Evolutionary conservation across 75 land plant genomes (phyloP), one percentile per base, ranked within the genome.

Genomic region (Ceratopteris richardii): DNA sequence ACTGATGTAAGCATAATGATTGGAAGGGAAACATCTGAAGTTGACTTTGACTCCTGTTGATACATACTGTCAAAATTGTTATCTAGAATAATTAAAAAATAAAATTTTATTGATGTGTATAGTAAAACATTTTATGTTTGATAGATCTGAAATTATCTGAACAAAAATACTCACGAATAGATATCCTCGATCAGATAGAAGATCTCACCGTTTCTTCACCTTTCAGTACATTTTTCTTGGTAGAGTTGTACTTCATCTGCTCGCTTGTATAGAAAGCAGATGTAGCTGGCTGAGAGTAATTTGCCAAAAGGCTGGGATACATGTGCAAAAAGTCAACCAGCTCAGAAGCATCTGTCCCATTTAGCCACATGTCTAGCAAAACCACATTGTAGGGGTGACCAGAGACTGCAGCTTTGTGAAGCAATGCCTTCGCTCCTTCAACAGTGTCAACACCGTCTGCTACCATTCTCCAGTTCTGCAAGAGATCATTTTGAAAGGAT

Each of bases 1-100:
- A 71, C 55, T 1, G 74, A 71, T 37, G 74, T 71, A 36, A 71
- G 68, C 62, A 71, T 71, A 12, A 71, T 58, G 39, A 71, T 41
- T 10, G 68, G 51, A 43, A 50, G 62, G 19, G 64, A 14, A 4
- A 3, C 54, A 52, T 26, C 25, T 46, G 50, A 14, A 18, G 3
- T n/a, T 46, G 42, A 9, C 9, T 14, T 40, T 40, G 42, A 40
- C 42, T 10, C 42, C 9, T 40, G 14, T 14, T 10, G 42, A 40
- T 40, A 40, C 42, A 40, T 40, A 40, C 42, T 14, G 42, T 10
- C 9, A 14, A 14, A 14, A 10, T 40, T 40, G 42, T 40, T 10
- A 40, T 40, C 13, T 14, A 9, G 14, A 40, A 40, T 40, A 40
- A 40, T 14, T 14, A 40, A 40, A 40, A 14, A 40, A 14, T 40